Percentiles rank a stretch among this genome's conserved stretches.
Evolutionary conservation across 371 early-diverging fungal genomes (phyloP).

Genomic region (Nematocida sp.): DNA sequence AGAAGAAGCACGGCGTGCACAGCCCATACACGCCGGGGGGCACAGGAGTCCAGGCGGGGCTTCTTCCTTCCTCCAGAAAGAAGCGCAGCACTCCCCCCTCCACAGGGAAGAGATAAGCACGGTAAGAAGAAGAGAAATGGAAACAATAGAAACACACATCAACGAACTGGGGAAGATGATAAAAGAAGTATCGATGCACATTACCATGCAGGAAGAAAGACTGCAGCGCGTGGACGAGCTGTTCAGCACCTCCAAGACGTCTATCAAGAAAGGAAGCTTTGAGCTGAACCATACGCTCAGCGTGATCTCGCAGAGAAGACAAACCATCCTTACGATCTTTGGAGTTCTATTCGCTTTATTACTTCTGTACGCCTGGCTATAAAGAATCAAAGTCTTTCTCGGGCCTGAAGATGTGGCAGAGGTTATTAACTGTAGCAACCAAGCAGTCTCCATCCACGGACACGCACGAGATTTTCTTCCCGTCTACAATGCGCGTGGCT

Average conservation of each 20-base stretch:
- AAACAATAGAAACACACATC: slow-evolving; percentile 60
- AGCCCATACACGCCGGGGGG: neutral
- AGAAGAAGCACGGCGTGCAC: neutral
- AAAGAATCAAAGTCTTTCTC: neutral
- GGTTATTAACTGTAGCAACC: slow-evolving; percentile 43
- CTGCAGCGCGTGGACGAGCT: slow-evolving; percentile 63
- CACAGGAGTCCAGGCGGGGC: neutral
- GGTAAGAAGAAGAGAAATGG: slow-evolving; percentile 45
- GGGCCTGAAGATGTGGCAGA: slow-evolving; percentile 42
- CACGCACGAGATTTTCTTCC: slow-evolving; percentile 52
- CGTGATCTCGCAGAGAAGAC: slow-evolving; percentile 20
- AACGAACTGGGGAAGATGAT: slow-evolving; percentile 64
- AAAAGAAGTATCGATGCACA: slow-evolving; percentile 64
- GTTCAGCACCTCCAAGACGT: slow-evolving; percentile 17
- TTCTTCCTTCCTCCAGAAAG: neutral
- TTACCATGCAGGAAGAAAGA: slow-evolving; percentile 62
- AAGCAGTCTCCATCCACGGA: slow-evolving; percentile 45
- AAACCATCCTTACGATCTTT: slow-evolving; percentile 29
- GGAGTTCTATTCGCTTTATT: slow-evolving; percentile 27
- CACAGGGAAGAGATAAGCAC: slow-evolving; percentile 43
- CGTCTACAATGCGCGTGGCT: slow-evolving; percentile 33
- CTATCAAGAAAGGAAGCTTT: slow-evolving; percentile 22
- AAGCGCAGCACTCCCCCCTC: slow-evolving; percentile 3
- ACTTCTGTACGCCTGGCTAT: slow-evolving; percentile 15
- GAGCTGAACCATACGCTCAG: slow-evolving; percentile 24